phyloP scores from a whole-genome alignment of 441 rosid genomes.

The Erodium texanum region DNA sequence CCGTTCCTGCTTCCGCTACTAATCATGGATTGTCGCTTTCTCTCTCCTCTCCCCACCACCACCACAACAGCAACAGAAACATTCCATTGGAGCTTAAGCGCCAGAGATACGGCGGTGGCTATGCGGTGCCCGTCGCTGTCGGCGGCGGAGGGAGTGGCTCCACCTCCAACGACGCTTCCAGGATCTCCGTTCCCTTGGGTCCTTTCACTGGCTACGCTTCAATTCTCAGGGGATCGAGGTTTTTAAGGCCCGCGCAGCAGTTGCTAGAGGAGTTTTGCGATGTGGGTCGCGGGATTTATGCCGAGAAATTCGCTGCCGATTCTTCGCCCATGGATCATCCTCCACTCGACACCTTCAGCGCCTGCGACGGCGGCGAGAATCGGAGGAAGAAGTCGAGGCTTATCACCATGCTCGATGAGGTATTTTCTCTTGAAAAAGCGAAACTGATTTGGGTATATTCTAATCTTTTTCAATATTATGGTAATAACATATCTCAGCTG shows the following conservation, averaged over 20 bases:
- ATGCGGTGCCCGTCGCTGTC: too few species aligned
- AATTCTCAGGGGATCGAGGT: slow-evolving; percentile 66
- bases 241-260: slow-evolving; percentile 74
- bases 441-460: too few species aligned
- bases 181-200: slow-evolving; percentile 36
- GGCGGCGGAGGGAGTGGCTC: slow-evolving; percentile 14
- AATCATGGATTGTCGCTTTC: slow-evolving; percentile 46
- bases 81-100: too few species aligned
- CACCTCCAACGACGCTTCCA: slow-evolving; percentile 29
- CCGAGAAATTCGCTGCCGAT: slow-evolving; percentile 42
- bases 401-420: slow-evolving; percentile 23
- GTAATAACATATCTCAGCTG: too few species aligned
- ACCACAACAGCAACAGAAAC: slow-evolving; percentile 17
- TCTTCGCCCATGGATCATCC: slow-evolving; percentile 44
- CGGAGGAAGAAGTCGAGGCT: slow-evolving; percentile 22
- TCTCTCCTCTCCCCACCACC: slow-evolving; percentile 52
- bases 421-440: background rate
- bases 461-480: too few species aligned
- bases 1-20: background rate
- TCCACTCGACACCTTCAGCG: slow-evolving; percentile 23
- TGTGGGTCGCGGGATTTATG: slow-evolving; percentile 43
- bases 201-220: slow-evolving; percentile 83
- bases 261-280: slow-evolving; percentile 70
- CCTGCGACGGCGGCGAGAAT: background rate
- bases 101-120: too few species aligned